Conservation (phyloP, 2,329 filamentous ascomycete species). For the Lachnellula subtilissima region DNA sequence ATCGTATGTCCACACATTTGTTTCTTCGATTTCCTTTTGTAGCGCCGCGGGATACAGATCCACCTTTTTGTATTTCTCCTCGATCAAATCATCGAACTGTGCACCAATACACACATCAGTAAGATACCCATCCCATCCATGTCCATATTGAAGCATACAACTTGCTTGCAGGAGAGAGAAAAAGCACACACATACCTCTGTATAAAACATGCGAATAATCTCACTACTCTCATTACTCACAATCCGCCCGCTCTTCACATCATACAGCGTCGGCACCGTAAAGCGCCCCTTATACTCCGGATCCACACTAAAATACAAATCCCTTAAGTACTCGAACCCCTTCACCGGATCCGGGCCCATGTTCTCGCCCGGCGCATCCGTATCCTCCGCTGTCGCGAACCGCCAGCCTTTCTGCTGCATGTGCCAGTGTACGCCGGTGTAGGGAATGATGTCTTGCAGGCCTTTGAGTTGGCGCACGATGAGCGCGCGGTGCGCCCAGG, state of each 20-base stretch:
- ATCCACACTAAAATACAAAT: conserved; percentile 63
- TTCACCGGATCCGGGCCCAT: conserved; percentile 60
- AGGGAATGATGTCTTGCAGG: conserved; percentile 73
- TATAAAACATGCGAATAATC: conserved; percentile 80
- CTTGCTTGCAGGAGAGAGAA: conserved; percentile 15
- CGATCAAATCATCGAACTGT: conserved; percentile 72
- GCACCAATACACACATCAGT: conserved; percentile 18
- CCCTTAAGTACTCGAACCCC: conserved; percentile 57
- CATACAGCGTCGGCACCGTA: conserved; percentile 65
- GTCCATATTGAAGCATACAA: not conserved
- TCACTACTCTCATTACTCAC: conserved; percentile 82
- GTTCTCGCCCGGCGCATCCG: conserved; percentile 51
- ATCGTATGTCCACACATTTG: conserved; percentile 78
- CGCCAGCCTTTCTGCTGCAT: conserved; percentile 65
- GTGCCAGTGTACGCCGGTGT: conserved; percentile 48
- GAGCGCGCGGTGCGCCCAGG: conserved; percentile 77
- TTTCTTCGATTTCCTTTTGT: conserved; percentile 63
- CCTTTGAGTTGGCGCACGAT: conserved; percentile 90
- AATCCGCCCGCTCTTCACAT: conserved; percentile 60
- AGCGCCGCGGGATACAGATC: conserved; percentile 65
- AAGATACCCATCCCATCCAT: not conserved
- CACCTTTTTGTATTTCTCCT: conserved; percentile 52
- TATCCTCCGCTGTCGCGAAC: conserved; percentile 56
- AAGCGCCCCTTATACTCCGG: conserved; percentile 63
- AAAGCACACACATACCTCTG: conserved; percentile 55